Conservation (phyloP, 495 filamentous ascomycete genomes). For the Tuber melanosporum region DNA sequence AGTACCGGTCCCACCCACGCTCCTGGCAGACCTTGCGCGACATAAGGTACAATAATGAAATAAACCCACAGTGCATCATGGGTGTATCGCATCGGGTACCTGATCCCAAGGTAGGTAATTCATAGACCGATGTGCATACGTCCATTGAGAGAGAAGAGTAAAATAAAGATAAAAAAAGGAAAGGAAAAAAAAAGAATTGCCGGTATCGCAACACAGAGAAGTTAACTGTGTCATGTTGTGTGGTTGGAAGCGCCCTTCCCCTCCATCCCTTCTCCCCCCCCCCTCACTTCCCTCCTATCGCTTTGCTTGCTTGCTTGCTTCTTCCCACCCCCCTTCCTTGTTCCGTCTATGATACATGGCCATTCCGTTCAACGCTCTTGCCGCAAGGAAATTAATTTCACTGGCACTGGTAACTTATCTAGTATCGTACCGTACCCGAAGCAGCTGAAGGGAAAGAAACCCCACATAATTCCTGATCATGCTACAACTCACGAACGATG, state of each 20-base stretch:
- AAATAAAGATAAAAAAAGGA: background rate
- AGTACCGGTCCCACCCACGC: background rate
- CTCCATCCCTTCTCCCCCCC: background rate
- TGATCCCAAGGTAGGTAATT: background rate
- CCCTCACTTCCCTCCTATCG: background rate
- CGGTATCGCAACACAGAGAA: background rate
- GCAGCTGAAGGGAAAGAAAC: background rate
- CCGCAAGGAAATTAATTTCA: background rate
- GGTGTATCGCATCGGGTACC: background rate
- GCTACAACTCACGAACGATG: background rate
- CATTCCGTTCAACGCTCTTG: background rate
- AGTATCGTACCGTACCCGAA: background rate
- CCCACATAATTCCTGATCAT: no score
- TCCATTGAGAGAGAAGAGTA: background rate
- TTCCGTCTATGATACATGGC: background rate
- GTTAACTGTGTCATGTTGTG: background rate
- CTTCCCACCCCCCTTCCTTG: background rate
- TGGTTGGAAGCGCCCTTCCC: background rate
- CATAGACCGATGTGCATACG: background rate
- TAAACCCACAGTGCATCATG: background rate
- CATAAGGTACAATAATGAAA: background rate
- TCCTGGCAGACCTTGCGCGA: background rate
- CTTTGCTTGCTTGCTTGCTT: background rate
- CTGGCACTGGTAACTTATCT: background rate
- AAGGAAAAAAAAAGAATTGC: background rate